phyloP scores from a whole-genome alignment of 2,329 filamentous ascomycete genomes.

The Cladosporium phlei region DNA sequence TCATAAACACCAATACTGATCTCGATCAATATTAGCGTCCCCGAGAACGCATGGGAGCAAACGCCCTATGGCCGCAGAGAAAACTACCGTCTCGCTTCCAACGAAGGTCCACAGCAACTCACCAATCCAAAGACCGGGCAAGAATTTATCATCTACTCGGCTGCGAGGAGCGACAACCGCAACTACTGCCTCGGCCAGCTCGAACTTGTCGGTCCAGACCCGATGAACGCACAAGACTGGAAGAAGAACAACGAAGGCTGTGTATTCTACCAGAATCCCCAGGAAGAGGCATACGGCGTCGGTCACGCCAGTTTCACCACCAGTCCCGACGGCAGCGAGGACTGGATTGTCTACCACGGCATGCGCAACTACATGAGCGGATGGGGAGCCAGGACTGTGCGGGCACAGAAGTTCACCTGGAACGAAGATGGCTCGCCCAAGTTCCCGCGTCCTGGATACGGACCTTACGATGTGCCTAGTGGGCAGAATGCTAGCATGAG shows the following conservation, averaged over 20 bases:
- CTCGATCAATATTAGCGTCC: constrained; percentile 38
- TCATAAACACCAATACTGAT: neutral
- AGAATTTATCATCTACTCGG: constrained; percentile 47
- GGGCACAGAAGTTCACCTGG: constrained; percentile 47
- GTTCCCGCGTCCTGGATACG: constrained; percentile 47
- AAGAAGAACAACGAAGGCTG: constrained; percentile 43
- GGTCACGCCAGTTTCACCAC: constrained; percentile 50
- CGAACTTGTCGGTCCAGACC: constrained; percentile 46
- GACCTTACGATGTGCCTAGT: constrained; percentile 41
- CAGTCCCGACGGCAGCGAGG: constrained; percentile 43
- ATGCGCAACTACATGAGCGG: constrained; percentile 46
- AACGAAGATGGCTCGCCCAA: constrained; percentile 43
- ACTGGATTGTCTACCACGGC: constrained; percentile 52
- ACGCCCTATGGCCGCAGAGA: constrained; percentile 46
- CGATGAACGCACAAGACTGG: constrained; percentile 48
- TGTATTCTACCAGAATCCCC: constrained; percentile 48
- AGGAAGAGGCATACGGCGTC: constrained; percentile 43
- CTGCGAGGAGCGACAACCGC: constrained; percentile 47
- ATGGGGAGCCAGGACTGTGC: constrained; percentile 45
- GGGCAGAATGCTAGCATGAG: constrained; percentile 42
- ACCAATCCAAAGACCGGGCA: constrained; percentile 44
- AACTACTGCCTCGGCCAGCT: constrained; percentile 52
- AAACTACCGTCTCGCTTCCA: constrained; percentile 45
- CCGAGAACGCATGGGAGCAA: constrained; percentile 48
- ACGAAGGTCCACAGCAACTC: constrained; percentile 50